Evolutionary conservation across 2,329 filamentous ascomycete species (phyloP), one percentile per base, ranked within the genome.

Genomic region (Penicillium verrucosum): DNA sequence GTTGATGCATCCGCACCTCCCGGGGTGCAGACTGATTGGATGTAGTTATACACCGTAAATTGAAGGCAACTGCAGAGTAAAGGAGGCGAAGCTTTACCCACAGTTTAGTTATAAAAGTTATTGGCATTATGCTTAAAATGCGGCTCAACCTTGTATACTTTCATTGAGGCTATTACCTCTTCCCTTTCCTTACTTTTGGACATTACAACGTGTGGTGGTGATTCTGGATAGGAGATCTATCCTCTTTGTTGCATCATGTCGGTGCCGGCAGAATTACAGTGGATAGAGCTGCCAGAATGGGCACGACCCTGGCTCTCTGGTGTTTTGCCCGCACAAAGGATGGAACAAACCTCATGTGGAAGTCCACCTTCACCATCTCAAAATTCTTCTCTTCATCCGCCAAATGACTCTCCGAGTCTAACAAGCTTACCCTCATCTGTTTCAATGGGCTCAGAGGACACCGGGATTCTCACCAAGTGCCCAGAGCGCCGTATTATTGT

Each of bases 231-330:
- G 9, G 16, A 16, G 2, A 44, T 12, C 10, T 44, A 44, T 29
- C 12, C 10, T 5, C 16, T n/a, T 44, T 29, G 23, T 25, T 41
- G 7, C 14, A 29, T 11, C 16, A 44, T 44, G 41, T 29, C 41
- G 5, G 9, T 14, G 25, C 25, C 14, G 14, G 23, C 14, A 25
- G 40, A 42, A 14, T 7, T 23, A 42, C 14, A 25, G 4, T 27
- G 1, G 14, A 7, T n/a, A 29, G 41, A 44, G 10, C 16, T 18
- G 4, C 5, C 25, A 29, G 41, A 29, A 18, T 44, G 41, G 41
- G 41, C 41, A 44, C 41, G 16, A 4, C 10, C 41, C 25, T 44
- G 25, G 25, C 41, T 44, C 8, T 44, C 41, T 44, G 41, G 41
- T 18, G n/a, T 44, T 18, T 12, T 29, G 16, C 41, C 25, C 41